These are phyloP conservation scores for Gloeophyllum trabeum DNA, from an alignment of 768 basidiomycete genomes.

Conservation along the genomic window DNA sequence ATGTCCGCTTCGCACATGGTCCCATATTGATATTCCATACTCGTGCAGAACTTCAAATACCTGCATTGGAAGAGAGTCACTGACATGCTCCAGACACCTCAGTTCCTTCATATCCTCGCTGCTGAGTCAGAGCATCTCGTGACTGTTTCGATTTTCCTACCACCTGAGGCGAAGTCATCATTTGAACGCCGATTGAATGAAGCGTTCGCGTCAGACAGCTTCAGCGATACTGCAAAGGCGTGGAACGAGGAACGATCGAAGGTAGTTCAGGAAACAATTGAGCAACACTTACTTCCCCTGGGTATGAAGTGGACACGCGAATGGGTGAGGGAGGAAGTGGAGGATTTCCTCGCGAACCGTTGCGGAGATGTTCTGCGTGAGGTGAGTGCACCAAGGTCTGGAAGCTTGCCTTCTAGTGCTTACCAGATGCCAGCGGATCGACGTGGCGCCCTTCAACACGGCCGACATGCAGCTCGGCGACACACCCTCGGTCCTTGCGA, in stretches of 20 bases:
- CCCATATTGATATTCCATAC: conserved; percentile 4
- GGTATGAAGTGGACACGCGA: conserved; percentile 86
- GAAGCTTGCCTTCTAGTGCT: not conserved
- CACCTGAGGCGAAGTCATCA: conserved; percentile 44
- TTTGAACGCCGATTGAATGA: conserved; percentile 71
- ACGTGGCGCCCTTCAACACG: conserved; percentile 65
- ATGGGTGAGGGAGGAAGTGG: conserved; percentile 81
- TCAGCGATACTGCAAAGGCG: conserved; percentile 72
- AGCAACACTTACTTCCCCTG: conserved; percentile 73
- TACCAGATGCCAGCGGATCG: conserved; percentile 49
- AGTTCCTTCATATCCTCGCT: conserved; percentile 83
- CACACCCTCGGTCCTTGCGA: conserved; percentile 68
- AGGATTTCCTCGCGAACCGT: conserved; percentile 64
- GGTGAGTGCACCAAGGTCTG: conserved; percentile 30
- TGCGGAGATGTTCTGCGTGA: conserved; percentile 60
- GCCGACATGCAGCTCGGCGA: conserved; percentile 59
- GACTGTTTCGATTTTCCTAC: conserved; percentile 59
- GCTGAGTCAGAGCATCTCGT: conserved; percentile 89
- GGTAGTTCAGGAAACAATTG: conserved; percentile 69
- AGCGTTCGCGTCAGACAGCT: conserved; percentile 76
- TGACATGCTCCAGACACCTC: conserved; percentile 58
- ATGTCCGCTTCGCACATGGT: not conserved
- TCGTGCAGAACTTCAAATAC: conserved; percentile 85
- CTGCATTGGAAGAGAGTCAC: conserved; percentile 65
- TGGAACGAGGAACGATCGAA: conserved; percentile 86